Evolutionary conservation across 768 basidiomycete species (phyloP), one percentile per base, ranked within the genome.

Genomic region (Pluteus cervinus): DNA sequence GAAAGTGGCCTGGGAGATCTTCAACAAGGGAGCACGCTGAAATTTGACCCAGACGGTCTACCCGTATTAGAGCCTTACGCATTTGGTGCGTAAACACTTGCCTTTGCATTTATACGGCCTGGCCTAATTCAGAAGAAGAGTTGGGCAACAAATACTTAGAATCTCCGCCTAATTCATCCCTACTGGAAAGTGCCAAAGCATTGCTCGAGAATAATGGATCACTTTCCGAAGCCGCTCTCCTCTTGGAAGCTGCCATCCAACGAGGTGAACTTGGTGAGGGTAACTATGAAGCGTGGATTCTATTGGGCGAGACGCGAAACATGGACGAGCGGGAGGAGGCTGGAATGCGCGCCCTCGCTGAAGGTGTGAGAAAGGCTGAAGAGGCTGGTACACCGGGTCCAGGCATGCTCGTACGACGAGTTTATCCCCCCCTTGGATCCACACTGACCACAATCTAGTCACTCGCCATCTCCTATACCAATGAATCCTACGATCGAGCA

Each of bases 391-490:
- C 71, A n/a, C 53, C 68, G 4, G 83, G 83, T 14, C 69, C 65
- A 26, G 87, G 87, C 36, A 86, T 84, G 80, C 58, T 88, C 50
- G 86, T 86, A 59, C 39, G 79, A 63, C 14, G 20, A 11, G 8
- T 18, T 15, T 34, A 22, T 29, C 20, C 16, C 12, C 18, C 10
- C 12, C 15, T 20, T 16, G 7, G 25, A 33, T 34, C 35, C 41
- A 33, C 24, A 42, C 51, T 53, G 18, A 54, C 22, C 24, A 15
- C 9, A 7, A 34, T 14, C 26, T 50, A 97, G 93, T 91, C 91
- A 5, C 75, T 97, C 23, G 92, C 94, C 1, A 91, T 97, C 45
- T 91, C 90, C 7, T 98, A 88, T 58, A 94, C 93, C 22, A 99
- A 98, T 51, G 94, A 98, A 61, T 77, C 78, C 0, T 85, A 81